phyloP scores from a whole-genome alignment of 306 rosid species.

The Adenanthera pavonina region DNA sequence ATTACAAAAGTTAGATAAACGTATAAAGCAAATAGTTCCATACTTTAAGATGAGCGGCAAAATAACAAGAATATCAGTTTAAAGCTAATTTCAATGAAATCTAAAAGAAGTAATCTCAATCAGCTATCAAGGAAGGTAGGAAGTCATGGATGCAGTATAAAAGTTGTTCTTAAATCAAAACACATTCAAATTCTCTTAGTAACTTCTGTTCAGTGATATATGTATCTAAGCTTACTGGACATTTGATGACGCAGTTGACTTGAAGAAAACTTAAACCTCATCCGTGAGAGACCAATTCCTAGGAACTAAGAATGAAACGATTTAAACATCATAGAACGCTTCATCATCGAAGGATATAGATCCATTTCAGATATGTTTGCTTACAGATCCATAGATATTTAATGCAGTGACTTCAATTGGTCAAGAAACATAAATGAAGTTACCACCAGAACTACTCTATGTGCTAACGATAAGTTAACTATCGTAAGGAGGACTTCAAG shows the following conservation, averaged over 20 bases:
- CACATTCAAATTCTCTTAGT: neutral
- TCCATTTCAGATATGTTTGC: neutral
- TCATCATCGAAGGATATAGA: neutral
- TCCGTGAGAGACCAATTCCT: neutral
- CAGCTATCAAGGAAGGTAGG: neutral
- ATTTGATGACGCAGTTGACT: neutral
- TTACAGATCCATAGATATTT: too few relatives aligned
- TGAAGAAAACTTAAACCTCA: neutral
- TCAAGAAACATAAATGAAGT: too few relatives aligned
- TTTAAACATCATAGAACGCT: neutral
- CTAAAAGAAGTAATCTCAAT: neutral
- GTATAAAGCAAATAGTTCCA: neutral
- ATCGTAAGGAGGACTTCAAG: neutral
- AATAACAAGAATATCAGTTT: neutral
- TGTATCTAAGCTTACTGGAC: neutral
- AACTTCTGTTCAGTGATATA: neutral
- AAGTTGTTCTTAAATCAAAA: neutral
- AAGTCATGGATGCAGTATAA: neutral
- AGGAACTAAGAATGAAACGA: neutral
- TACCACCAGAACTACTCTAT: neutral
- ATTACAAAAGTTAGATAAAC: neutral
- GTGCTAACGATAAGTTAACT: neutral
- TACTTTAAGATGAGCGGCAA: neutral
- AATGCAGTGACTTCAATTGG: too few relatives aligned
- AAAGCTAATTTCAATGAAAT: neutral